phyloP scores from a whole-genome alignment of 169 alveolate species.

The Theileria luwenshuni region DNA sequence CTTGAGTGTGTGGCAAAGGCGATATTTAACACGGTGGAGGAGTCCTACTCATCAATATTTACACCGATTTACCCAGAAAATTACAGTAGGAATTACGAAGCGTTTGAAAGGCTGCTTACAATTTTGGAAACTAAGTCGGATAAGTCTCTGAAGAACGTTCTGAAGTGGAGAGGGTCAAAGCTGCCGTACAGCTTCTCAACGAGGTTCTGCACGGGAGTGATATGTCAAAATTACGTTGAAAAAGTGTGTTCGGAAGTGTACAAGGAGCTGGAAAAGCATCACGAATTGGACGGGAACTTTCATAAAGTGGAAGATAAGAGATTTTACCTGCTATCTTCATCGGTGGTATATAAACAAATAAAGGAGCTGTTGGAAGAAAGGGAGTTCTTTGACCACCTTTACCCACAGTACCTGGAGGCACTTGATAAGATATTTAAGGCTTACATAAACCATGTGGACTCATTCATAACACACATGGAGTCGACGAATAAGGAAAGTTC shows the following conservation, averaged over 20 bases:
- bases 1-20: conserved; percentile 44
- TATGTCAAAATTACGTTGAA: conserved; percentile 49
- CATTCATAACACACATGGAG: conserved; percentile 27
- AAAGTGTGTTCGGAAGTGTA: background rate
- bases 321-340: conserved; percentile 45
- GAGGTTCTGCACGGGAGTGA: conserved; percentile 50
- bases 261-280: background rate
- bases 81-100: conserved; percentile 20
- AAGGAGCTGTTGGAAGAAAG: conserved; percentile 24
- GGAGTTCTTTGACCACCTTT: conserved; percentile 44
- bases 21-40: conserved; percentile 31
- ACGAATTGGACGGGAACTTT: conserved; percentile 23
- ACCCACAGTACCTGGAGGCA: conserved; percentile 58
- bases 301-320: background rate
- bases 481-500: conserved; percentile 4
- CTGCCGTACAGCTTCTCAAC: conserved; percentile 23
- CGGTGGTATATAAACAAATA: conserved; percentile 32
- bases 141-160: conserved; percentile 17
- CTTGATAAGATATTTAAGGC: conserved; percentile 34
- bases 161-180: conserved; percentile 58
- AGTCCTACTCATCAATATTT: conserved; percentile 37
- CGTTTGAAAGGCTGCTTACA: conserved; percentile 51
- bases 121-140: conserved; percentile 35
- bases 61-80: conserved; percentile 50
- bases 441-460: conserved; percentile 30